Base-by-base conservation (phyloP, 2,329 filamentous ascomycete genomes). In the Fusarium protoensiforme region DNA sequence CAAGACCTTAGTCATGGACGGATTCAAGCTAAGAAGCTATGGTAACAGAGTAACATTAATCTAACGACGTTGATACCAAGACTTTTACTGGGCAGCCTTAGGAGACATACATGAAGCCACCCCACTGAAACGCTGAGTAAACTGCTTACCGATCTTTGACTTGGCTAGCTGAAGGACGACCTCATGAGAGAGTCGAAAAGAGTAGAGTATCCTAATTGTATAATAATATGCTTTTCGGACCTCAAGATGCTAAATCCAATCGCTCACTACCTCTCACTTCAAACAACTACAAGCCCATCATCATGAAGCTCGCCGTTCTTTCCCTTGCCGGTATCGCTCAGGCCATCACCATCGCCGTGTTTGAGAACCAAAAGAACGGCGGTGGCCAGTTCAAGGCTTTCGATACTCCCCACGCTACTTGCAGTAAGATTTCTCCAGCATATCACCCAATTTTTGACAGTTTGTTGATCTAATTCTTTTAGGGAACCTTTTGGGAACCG, bases 281-380 rank as follows among this genome's bases (percentile, higher is more conserved):
- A 9, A n/a, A 3, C 4, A 7, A 4, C 4, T 27, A 29, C 16
- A 8, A 13, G 10, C 10, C 8, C 24, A 29, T 29, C 46, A 29
- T 2, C 6, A 51, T 51, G 46, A 51, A 51, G 18, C n/a, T 51
- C 10, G 10, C 10, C 7, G 46, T 24, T 20, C 24, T 51, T 7
- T 31, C 46, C 7, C 46, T 51, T 20, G 10, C 27, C 3, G 46
- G 46, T 8, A 51, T 51, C 24, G 24, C 51, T 2, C 59, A 67
- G 27, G 64, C 64, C n/a, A 67, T 67, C 18, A 67, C 46, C 22
- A 62, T 67, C 22, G 59, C 33, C 7, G 61, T 67, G 3, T 67
- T 62, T 14, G 64, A 48, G 39, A 58, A 67, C 18, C 41, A 58
- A 31, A 63, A 57, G 64, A 62, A 56, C 60, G 61, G 51, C 5